Base-by-base conservation (phyloP, 2,329 filamentous ascomycete species). In the Ophiognomonia clavigignenti-juglandacearum region DNA sequence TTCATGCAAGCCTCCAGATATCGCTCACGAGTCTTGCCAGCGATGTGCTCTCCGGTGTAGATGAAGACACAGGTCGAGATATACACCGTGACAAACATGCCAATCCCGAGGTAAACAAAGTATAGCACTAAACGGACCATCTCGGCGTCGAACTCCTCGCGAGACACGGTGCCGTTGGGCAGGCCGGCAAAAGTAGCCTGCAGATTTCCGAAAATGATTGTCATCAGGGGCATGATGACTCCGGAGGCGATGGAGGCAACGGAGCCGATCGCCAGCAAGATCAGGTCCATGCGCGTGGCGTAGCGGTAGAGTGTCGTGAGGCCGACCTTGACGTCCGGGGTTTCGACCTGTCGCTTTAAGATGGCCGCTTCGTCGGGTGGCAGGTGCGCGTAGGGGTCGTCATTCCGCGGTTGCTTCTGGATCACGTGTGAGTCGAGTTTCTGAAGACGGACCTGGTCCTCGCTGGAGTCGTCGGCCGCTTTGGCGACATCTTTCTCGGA, bases 21-120 rank as follows among this genome's bases (percentile, higher is more conserved):
- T 56, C 88, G 78, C 61, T 88, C 80, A 49, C 91, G 82, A 57
- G 91, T 87, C 69, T 89, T 88, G 53, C 80, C 79, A 48, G 83
- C 83, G 60, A 91, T 82, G 59, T 89, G 84, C 64, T 92, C 87
- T 47, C 87, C 88, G 0, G 82, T 84, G 59, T 89, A 96, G 57
- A 96, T 95, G 69, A 95, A 96, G 18, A 88, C 88, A 16, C 95
- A 82, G 0, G 91, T 96, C 20, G 82, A 77, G 50, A 95, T 38
- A 63, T 95, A 95, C 37, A 84, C 78, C 3, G 83, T 82, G 38
- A 87, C 66, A 55, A 95, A 95, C 60, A 91, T 85, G 53, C 75
- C 89, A 48, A 95, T 82, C 36, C 80, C 89, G 39, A 96, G 77
- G 63, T 95, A 95, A 27, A 96, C 70, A 55, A 95, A 93, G 66